Base-by-base conservation (phyloP, 257 asterid species). In the Mentha longifolia region DNA sequence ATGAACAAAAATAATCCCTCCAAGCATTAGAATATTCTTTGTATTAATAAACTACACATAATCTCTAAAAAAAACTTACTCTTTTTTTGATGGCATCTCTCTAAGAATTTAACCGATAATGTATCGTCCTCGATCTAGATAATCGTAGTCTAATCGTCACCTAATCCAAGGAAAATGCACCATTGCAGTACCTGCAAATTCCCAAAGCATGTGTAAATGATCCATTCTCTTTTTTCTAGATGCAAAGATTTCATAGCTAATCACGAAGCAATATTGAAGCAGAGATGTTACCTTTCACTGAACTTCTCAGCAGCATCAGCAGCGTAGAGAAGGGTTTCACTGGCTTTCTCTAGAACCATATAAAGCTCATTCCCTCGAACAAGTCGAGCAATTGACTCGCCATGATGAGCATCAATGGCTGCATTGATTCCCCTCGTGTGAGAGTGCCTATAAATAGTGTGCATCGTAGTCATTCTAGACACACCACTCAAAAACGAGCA, bases 331-430 rank as follows among this genome's bases (percentile, higher is more conserved):
- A 95, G 97, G 33, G 98, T 92, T 75, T 95, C 99, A 79, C 71
- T 85, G 74, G 95, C 98, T 87, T 92, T 95, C 86, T 95, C 99
- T 56, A 95, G 94, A 78, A 88, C 97, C 98, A 95, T 83, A 67
- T 86, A 92, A 30, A 95, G 97, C 79, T 89, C 99, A 85, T 88
- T 92, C 70, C 96, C 97, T 76, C 92, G 78, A 28, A 89, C 81
- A 46, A 86, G 79, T 63, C 91, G 88, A 61, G 95, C 96, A 51
- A 95, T 88, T n/a, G n/a, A n/a, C n/a, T n/a, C n/a, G n/a, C n/a
- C n/a, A n/a, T n/a, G n/a, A n/a, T n/a, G n/a, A n/a, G n/a, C n/a
- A n/a, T n/a, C n/a, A n/a, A n/a, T n/a, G n/a, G n/a, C n/a, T n/a
- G n/a, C n/a, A n/a, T n/a, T n/a, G n/a, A n/a, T n/a, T n/a, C n/a